Conservation (phyloP, 169 alveolate species). For the Theileria annulata region DNA sequence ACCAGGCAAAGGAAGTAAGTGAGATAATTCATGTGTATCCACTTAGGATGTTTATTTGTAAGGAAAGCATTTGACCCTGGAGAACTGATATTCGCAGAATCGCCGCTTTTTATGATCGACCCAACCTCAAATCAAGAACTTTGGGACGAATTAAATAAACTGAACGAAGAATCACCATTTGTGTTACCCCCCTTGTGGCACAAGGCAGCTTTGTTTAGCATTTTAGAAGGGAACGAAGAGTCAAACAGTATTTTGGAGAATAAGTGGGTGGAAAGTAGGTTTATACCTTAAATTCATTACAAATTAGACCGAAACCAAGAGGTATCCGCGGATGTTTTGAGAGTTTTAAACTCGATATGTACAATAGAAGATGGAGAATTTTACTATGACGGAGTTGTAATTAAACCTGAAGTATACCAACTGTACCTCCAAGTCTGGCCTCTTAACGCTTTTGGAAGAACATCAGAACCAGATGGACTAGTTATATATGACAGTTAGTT, state of each 20-base stretch:
- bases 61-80: slow-evolving; percentile 78
- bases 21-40: neutral
- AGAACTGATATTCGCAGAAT: slow-evolving; percentile 75
- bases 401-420: slow-evolving; percentile 72
- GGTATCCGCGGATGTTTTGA: slow-evolving; percentile 68
- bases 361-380: slow-evolving; percentile 43
- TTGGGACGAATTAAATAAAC: slow-evolving; percentile 64
- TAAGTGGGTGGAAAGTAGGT: slow-evolving; percentile 64
- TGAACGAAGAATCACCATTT: slow-evolving; percentile 63
- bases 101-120: slow-evolving; percentile 76
- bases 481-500: slow-evolving; percentile 74
- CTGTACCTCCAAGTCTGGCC: slow-evolving; percentile 83
- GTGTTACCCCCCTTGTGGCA: slow-evolving; percentile 84
- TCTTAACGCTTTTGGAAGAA: slow-evolving; percentile 81
- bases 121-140: slow-evolving; percentile 73
- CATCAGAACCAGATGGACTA: slow-evolving; percentile 78
- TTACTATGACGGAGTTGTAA: slow-evolving; percentile 57
- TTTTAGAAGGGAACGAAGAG: slow-evolving; percentile 50
- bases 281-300: neutral
- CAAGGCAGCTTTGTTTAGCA: slow-evolving; percentile 80
- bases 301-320: slow-evolving; percentile 69
- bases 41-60: slow-evolving; percentile 75
- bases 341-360: slow-evolving; percentile 71
- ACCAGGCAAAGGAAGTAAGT: slow-evolving; percentile 78
- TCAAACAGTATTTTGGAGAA: slow-evolving; percentile 23